These are phyloP conservation scores for Terfezia boudieri DNA, from an alignment of 495 filamentous ascomycete genomes.

Conservation along the genomic window DNA sequence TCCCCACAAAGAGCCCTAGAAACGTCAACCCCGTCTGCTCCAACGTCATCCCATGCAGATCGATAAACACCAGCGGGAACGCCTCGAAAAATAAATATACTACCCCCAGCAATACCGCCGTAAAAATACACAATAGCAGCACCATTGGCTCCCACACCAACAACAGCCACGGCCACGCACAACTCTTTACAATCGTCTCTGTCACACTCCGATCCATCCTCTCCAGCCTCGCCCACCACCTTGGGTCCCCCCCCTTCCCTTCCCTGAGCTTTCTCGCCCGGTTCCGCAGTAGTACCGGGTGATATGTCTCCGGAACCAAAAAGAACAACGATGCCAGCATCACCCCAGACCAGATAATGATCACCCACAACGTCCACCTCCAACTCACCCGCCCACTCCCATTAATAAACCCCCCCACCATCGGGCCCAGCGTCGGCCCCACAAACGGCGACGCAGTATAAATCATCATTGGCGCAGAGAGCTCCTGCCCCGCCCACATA, in stretches of 20 bases:
- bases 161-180: slow-evolving; percentile 63
- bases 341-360: slow-evolving; percentile 57
- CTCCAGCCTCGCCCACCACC: slow-evolving; percentile 66
- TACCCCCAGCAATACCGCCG: slow-evolving; percentile 65
- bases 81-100: slow-evolving; percentile 93
- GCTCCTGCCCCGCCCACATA: slow-evolving; percentile 52
- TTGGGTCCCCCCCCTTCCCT: slow-evolving; percentile 45
- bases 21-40: slow-evolving; percentile 70
- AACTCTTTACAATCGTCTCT: slow-evolving; percentile 43
- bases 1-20: slow-evolving; percentile 58
- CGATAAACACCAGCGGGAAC: slow-evolving; percentile 60
- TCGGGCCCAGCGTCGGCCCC: slow-evolving; percentile 34
- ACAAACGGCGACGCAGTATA: slow-evolving; percentile 61
- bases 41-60: slow-evolving; percentile 55
- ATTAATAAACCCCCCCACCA: slow-evolving; percentile 56
- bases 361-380: slow-evolving; percentile 80
- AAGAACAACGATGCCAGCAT: slow-evolving; percentile 39
- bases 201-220: slow-evolving; percentile 46
- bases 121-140: slow-evolving; percentile 56
- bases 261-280: slow-evolving; percentile 53
- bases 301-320: slow-evolving; percentile 82
- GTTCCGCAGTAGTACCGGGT: slow-evolving; percentile 42
- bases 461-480: slow-evolving; percentile 52
- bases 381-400: slow-evolving; percentile 41
- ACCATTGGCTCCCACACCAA: slow-evolving; percentile 74